Conservation (phyloP, 768 basidiomycete species). For the Fomitopsis pulvina region DNA sequence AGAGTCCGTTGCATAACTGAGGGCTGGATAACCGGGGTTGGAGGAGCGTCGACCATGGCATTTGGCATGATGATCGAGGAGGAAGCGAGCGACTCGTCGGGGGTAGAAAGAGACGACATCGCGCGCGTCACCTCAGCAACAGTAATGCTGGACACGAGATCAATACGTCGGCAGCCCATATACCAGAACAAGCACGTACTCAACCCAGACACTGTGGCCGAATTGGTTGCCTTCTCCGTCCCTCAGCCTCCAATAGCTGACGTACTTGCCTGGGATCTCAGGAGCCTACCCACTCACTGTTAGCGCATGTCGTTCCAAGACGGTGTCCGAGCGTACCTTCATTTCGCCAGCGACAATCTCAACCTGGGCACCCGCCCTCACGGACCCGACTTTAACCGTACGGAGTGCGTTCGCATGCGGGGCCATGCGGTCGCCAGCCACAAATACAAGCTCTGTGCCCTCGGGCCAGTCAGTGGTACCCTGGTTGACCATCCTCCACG, state of each 20-base stretch:
- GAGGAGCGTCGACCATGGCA: constrained; percentile 13
- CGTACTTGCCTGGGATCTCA: constrained; percentile 63
- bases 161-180: neutral
- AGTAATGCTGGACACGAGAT: constrained; percentile 43
- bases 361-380: constrained; percentile 49
- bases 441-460: constrained; percentile 59
- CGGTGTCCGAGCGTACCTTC: constrained; percentile 40
- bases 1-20: neutral
- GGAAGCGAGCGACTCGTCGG: constrained; percentile 51
- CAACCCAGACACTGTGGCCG: constrained; percentile 73
- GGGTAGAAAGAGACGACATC: constrained; percentile 21
- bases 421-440: constrained; percentile 60
- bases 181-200: constrained; percentile 42
- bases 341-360: constrained; percentile 70
- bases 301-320: neutral
- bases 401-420: constrained; percentile 25
- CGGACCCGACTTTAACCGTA: constrained; percentile 45
- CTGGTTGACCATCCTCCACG: constrained; percentile 70
- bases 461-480: constrained; percentile 61
- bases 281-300: constrained; percentile 47
- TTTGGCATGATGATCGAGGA: constrained; percentile 70
- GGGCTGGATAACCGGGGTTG: constrained; percentile 10
- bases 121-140: constrained; percentile 42
- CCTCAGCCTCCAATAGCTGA: constrained; percentile 69
- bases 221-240: constrained; percentile 56